These are phyloP conservation scores for Pythium diclinum DNA, from an alignment of 352 stramenopile genomes.

Conservation along the genomic window DNA sequence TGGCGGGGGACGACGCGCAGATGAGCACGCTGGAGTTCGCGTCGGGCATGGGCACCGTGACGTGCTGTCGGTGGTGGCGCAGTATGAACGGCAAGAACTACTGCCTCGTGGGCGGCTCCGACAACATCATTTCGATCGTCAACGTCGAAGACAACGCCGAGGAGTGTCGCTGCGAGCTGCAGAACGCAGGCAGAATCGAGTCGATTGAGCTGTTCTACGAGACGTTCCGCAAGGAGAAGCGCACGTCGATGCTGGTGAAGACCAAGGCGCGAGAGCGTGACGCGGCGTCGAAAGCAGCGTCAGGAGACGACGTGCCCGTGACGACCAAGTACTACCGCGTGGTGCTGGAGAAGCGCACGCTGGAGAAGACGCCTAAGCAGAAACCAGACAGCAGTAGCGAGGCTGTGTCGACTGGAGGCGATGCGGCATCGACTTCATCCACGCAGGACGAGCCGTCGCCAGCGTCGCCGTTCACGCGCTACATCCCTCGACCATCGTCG, in stretches of 20 bases:
- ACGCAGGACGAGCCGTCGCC: conserved; percentile 10
- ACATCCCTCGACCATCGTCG: not conserved
- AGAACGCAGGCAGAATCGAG: conserved; percentile 57
- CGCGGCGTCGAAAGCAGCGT: conserved; percentile 10
- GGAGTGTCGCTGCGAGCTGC: conserved; percentile 77
- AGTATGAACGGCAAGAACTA: conserved; percentile 84
- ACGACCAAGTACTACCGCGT: conserved; percentile 73
- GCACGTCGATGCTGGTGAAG: conserved; percentile 85
- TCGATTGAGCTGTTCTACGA: conserved; percentile 77
- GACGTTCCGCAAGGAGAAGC: conserved; percentile 67
- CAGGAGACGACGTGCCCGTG: not conserved
- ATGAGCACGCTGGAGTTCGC: conserved; percentile 86
- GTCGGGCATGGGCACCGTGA: conserved; percentile 58
- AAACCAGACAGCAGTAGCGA: conserved; percentile 6
- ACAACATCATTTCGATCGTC: conserved; percentile 81
- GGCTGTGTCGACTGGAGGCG: not conserved
- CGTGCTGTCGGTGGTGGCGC: conserved; percentile 76
- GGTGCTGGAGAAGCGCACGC: conserved; percentile 77
- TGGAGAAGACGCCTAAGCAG: conserved; percentile 27
- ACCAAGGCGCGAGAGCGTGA: conserved; percentile 24
- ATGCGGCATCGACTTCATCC: not conserved
- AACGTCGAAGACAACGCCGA: conserved; percentile 85
- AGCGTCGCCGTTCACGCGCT: conserved; percentile 18
- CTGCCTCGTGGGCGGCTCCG: conserved; percentile 70
- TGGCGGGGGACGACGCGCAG: conserved; percentile 76